Evolutionary conservation across 345 rosid genomes (phyloP).

Genomic region (Hibiscus syriacus): DNA sequence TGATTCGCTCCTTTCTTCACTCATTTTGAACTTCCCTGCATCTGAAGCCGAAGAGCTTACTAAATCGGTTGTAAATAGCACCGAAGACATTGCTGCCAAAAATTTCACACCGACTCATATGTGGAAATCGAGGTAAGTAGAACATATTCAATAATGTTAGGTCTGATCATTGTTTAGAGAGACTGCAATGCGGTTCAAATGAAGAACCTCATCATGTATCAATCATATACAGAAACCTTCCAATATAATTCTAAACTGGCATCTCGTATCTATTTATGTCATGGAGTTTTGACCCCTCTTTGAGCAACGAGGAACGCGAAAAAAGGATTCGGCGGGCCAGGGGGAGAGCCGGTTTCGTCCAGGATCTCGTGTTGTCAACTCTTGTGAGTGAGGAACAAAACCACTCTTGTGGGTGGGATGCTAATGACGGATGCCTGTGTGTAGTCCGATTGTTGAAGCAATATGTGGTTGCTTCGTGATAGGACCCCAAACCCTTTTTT

Average conservation of each 20-base stretch:
- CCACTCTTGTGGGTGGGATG: conserved; percentile 15
- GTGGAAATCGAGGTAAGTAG: conserved; percentile 46
- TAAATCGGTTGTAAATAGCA: conserved; percentile 28
- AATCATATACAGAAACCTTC: too few species aligned
- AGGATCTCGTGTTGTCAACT: conserved; percentile 44
- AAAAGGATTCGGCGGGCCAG: conserved; percentile 43
- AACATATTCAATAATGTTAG: too few species aligned
- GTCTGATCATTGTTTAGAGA: neutral
- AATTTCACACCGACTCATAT: conserved; percentile 27
- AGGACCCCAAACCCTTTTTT: neutral
- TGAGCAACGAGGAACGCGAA: conserved; percentile 51
- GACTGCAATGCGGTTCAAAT: too few species aligned
- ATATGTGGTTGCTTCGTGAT: neutral
- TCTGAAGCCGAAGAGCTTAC: conserved; percentile 49
- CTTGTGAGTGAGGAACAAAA: conserved; percentile 9
- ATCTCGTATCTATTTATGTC: too few species aligned
- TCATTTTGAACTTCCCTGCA: conserved; percentile 41
- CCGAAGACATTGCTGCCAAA: conserved; percentile 26
- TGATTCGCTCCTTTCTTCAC: conserved; percentile 52
- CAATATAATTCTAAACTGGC: too few species aligned
- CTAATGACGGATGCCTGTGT: neutral
- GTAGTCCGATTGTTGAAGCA: neutral
- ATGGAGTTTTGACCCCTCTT: conserved; percentile 49
- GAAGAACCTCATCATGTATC: too few species aligned
- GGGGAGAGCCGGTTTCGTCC: conserved; percentile 50